phyloP scores from a whole-genome alignment of 2,329 filamentous ascomycete species.

The Hymenoscyphus salicellus region DNA sequence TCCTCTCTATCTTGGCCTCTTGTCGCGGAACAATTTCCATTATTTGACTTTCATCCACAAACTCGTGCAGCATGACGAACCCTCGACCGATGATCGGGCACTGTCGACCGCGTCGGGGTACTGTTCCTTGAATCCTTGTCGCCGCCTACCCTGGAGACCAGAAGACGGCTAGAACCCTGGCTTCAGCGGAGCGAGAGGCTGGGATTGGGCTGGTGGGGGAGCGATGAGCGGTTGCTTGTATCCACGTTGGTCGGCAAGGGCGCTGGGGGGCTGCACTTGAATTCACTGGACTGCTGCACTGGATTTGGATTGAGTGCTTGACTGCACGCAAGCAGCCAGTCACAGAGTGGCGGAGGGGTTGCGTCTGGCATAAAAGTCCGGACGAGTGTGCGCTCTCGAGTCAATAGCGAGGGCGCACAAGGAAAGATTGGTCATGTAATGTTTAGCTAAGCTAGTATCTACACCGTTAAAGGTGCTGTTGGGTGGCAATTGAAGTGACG shows the following conservation, averaged over 20 bases:
- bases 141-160: not conserved
- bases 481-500: not conserved
- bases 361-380: not conserved
- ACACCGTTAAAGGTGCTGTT: not conserved
- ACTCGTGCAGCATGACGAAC: slow-evolving; percentile 20
- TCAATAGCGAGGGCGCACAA: not conserved
- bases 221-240: not conserved
- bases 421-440: not conserved
- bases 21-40: slow-evolving; percentile 28
- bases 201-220: not conserved
- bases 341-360: not conserved
- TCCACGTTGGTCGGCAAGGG: slow-evolving; percentile 3
- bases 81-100: slow-evolving; percentile 30
- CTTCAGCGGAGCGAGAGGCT: not conserved
- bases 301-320: not conserved
- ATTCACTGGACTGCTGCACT: not conserved
- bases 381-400: not conserved
- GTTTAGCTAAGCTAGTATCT: not conserved
- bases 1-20: not conserved
- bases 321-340: not conserved
- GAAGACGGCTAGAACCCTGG: not conserved
- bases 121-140: not conserved
- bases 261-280: not conserved
- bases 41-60: slow-evolving; percentile 22
- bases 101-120: slow-evolving; percentile 20